Percentiles rank a stretch among this genome's conserved stretches.
Evolutionary conservation across 495 filamentous ascomycete genomes (phyloP).

Genomic region (Hypoxylon fragiforme): DNA sequence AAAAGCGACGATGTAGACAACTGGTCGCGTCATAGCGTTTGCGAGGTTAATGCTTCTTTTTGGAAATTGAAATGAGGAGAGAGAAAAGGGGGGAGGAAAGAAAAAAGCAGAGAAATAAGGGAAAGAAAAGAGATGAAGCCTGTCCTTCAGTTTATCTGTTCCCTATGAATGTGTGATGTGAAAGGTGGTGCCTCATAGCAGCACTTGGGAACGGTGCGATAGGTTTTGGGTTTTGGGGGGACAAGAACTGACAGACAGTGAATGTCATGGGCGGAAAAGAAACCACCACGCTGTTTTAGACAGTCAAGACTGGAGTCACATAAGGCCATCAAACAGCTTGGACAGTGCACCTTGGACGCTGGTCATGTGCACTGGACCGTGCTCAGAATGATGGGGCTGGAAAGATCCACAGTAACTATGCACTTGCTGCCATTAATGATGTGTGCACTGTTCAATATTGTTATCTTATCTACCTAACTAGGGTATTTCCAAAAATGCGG

Average conservation of each 20-base stretch:
- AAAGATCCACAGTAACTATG: too few relatives aligned
- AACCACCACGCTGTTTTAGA: background rate
- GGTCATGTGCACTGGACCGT: too few relatives aligned
- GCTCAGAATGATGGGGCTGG: too few relatives aligned
- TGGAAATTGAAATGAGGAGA: background rate
- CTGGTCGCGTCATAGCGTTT: constrained; percentile 50
- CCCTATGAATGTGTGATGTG: constrained; percentile 4
- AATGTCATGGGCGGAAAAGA: constrained; percentile 5
- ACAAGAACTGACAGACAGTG: constrained; percentile 7
- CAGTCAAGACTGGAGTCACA: constrained; percentile 25
- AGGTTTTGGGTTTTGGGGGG: constrained; percentile 18
- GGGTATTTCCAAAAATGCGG: too few relatives aligned
- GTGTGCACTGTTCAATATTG: too few relatives aligned
- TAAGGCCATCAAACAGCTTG: too few relatives aligned
- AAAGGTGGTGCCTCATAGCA: constrained; percentile 11
- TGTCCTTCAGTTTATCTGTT: constrained; percentile 19
- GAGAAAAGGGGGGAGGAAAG: background rate
- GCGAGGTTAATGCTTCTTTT: background rate
- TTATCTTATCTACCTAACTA: constrained; percentile 10
- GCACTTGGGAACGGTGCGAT: background rate
- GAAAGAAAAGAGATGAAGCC: background rate
- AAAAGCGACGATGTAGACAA: constrained; percentile 61
- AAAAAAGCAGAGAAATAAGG: background rate
- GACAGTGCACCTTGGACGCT: too few relatives aligned
- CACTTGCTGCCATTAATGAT: too few relatives aligned